Base-by-base conservation (phyloP, 2,329 filamentous ascomycete species). In the Aureobasidium sp. region DNA sequence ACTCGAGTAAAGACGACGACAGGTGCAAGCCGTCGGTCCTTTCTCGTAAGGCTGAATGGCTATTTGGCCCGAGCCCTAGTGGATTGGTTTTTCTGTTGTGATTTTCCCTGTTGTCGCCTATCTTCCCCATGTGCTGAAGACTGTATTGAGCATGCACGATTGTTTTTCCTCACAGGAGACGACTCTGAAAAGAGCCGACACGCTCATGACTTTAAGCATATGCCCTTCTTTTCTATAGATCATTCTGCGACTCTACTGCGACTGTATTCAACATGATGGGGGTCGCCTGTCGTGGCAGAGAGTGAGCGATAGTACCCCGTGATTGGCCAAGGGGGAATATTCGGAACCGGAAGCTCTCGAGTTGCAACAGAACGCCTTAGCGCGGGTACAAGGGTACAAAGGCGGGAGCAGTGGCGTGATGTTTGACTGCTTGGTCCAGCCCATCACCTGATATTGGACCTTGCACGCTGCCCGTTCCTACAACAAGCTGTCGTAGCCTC, bases 391-490 rank as follows among this genome's bases (percentile, higher is more conserved):
- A 49, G 36, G 45, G 45, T 59, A 49, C 56, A 25, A 31, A 29
- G 14, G 41, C 8, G 57, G 37, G 34, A 39, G 37, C 57, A 61
- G 57, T 61, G 57, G 57, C 57, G 57, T 61, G 57, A 61, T 52
- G 47, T 61, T 61, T 61, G 57, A 41, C 44, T 39, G 44, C 44
- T 59, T 49, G 56, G 56, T 44, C 57, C 47, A 52, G 57, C 36
- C 57, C 57, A 52, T 61, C 57, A 61, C 57, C 57, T 61, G 47
- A 61, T 61, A 44, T 44, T 61, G 57, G 57, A 51, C 45, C 57
- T 61, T 61, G 47, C 57, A 61, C 57, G 36, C 45, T 61, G 57
- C 47, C 57, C 57, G 45, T 61, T 61, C 57, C 47, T 61, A 61
- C 57, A 61, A 61, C 57, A 51, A 44, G 47, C 27, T 41, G 56